Conservation (phyloP, 192 early-diverging fungal species). For the Coemansia sp. region DNA sequence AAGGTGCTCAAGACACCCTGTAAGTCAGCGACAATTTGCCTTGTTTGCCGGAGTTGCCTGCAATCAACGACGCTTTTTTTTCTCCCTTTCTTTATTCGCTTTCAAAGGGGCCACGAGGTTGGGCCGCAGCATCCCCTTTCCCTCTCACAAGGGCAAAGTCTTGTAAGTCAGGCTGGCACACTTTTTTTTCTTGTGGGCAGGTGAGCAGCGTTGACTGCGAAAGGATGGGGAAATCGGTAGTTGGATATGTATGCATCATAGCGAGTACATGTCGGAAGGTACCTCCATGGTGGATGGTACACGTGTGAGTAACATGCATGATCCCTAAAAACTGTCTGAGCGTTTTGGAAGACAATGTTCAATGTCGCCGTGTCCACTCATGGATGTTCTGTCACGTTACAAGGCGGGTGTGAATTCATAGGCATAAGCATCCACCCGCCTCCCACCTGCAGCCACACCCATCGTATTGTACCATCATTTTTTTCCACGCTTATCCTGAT, state of each 20-base stretch:
- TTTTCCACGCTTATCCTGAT: background rate
- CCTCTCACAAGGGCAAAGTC: background rate
- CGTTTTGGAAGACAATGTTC: background rate
- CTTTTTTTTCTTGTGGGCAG: background rate
- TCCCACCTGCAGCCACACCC: no score
- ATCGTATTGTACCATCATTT: background rate
- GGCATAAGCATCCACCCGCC: background rate
- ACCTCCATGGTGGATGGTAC: background rate
- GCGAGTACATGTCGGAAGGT: background rate
- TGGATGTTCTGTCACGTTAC: background rate
- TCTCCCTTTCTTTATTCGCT: background rate
- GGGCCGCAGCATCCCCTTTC: background rate
- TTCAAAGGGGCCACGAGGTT: background rate
- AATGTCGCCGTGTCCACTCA: background rate
- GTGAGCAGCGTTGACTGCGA: background rate
- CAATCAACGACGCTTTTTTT: background rate
- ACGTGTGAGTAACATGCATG: background rate
- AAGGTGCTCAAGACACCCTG: background rate
- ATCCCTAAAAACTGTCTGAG: background rate
- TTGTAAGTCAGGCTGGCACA: background rate
- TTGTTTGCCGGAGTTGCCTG: background rate
- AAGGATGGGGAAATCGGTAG: background rate
- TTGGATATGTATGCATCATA: no score
- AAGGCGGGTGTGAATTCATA: background rate
- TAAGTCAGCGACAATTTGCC: background rate